A percentile compares a stretch with the other conserved stretches of the same genome.
Conservation (phyloP, 345 rosid species). For the Combretum micranthum region DNA sequence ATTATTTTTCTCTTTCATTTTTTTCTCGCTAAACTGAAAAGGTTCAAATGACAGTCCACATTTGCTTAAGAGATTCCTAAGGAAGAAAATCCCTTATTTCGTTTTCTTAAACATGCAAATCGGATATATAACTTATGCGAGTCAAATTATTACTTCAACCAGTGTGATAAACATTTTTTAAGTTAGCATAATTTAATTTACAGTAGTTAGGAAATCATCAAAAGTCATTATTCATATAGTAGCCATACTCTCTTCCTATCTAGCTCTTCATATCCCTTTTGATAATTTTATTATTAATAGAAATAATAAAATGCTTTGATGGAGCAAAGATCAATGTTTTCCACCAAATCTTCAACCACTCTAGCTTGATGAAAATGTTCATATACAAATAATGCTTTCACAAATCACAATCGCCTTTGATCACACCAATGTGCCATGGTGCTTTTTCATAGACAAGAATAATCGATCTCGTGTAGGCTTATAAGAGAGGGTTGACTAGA, state of each 20-base stretch:
- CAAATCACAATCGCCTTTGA: slow-evolving; percentile 3
- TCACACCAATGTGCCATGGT: slow-evolving; percentile 1
- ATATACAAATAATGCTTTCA: slow-evolving; percentile 1
- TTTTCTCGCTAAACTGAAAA: no score
- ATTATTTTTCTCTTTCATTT: no score
- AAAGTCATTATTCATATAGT: background rate
- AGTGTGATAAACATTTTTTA: no score
- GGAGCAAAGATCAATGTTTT: slow-evolving; percentile 19
- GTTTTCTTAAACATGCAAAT: no score
- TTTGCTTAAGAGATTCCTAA: no score
- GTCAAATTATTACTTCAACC: no score
- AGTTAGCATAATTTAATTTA: no score
- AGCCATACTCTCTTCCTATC: background rate
- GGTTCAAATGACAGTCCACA: no score
- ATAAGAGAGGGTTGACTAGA: slow-evolving; percentile 31
- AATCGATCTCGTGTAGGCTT: background rate
- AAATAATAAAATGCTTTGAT: slow-evolving; percentile 3
- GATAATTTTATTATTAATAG: background rate
- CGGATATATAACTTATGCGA: no score
- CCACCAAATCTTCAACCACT: slow-evolving; percentile 40
- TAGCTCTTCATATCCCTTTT: background rate
- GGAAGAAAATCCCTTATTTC: no score
- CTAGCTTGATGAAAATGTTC: slow-evolving; percentile 13
- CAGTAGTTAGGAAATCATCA: background rate
- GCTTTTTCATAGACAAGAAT: background rate